Evolutionary conservation across 805 yeast genomes (phyloP), one percentile per base, ranked within the genome.

Genomic region (Ogataea sp.): DNA sequence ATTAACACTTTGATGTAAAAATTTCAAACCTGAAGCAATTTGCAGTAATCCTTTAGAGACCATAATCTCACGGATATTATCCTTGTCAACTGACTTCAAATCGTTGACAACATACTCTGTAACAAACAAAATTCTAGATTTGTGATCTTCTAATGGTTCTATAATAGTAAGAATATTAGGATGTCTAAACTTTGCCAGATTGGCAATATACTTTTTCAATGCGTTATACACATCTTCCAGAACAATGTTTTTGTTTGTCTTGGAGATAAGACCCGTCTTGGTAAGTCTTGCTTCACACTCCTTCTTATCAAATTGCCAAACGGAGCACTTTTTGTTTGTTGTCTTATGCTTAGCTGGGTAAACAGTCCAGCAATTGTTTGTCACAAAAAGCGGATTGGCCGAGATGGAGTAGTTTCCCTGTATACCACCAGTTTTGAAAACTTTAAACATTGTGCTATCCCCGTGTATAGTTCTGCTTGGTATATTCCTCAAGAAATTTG

Each of bases 61-160:
- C 37, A 83, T 70, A 17, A 83, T 64, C 42, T 81, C 88, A 44
- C 87, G 90, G 33, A 82, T 63, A 2, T 74, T 80, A 16, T 61
- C 55, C 27, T 68, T 70, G 30, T 61, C 59, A 20, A 56, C 36
- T 6, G 53, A 48, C 6, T 38, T 44, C 28, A 62, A 44, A 40
- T 59, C 65, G 34, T 50, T 53, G 7, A 53, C 68, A 6, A 93
- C 80, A 26, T 80, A 75, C 57, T 93, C 98, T 0, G 94, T 78
- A 11, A 83, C 98, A 64, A 93, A 90, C 39, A 82, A 55, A 47
- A 89, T 71, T 41, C 85, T 75, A 47, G 75, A 72, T 47, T 81
- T 80, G 28, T 90, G 83, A 48, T 88, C 95, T 58, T 93, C 97
- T 44, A 89, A 60, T 0, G 95, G 95, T 56, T 94, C 98, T 28